phyloP scores from a whole-genome alignment of 2,329 filamentous ascomycete genomes.

The Neoscytalidium dimidiatum region DNA sequence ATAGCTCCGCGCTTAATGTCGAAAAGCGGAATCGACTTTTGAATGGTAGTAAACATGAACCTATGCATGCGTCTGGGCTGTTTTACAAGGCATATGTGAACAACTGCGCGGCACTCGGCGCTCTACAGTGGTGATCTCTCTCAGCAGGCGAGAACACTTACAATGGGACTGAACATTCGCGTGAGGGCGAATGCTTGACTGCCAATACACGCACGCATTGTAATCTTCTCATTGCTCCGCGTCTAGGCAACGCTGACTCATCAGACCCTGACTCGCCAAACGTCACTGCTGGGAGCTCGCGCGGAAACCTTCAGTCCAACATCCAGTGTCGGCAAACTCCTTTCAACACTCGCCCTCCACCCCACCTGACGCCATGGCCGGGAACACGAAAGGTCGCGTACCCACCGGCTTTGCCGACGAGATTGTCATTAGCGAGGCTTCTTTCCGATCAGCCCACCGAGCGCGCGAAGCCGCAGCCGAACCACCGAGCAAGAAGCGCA shows the following conservation, averaged over 20 bases:
- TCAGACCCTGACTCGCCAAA: slow-evolving; percentile 7
- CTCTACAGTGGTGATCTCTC: no score
- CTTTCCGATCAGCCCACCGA: slow-evolving; percentile 84
- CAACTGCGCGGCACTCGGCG: no score
- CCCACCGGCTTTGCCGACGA: slow-evolving; percentile 84
- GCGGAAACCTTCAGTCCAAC: slow-evolving; percentile 1
- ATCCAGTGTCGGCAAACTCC: background rate
- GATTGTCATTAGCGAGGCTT: slow-evolving; percentile 84
- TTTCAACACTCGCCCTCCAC: slow-evolving; percentile 23
- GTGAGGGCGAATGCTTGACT: background rate
- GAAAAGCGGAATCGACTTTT: background rate
- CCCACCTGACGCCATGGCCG: slow-evolving; percentile 6
- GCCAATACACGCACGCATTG: background rate
- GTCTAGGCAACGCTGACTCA: background rate
- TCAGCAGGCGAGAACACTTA: no score
- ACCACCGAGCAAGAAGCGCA: slow-evolving; percentile 68
- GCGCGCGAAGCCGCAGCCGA: slow-evolving; percentile 66
- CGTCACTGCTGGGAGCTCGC: slow-evolving; percentile 5
- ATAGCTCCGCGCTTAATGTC: slow-evolving; percentile 11
- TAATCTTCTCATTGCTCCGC: background rate
- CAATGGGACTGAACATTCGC: no score
- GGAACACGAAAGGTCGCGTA: slow-evolving; percentile 40
- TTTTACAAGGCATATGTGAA: background rate
- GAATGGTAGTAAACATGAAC: slow-evolving; percentile 1
- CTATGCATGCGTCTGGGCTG: background rate